Conservation (phyloP, 2,329 filamentous ascomycete genomes). For the Tolypocladium paradoxum region DNA sequence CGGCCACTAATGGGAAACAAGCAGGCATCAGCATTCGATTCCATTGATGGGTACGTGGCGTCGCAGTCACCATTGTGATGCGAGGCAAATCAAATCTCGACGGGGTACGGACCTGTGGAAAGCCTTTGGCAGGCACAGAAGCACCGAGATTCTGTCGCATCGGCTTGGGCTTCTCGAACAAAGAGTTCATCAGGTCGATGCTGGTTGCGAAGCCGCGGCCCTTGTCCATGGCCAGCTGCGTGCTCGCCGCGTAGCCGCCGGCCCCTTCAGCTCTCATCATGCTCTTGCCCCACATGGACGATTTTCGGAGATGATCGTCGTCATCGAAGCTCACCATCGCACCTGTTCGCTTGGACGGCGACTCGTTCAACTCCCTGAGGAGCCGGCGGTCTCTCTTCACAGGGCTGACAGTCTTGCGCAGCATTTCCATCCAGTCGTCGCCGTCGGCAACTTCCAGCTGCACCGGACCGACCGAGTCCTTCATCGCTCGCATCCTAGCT, state of each 20-base stretch:
- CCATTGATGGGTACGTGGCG: constrained; percentile 8
- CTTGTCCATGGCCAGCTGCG: constrained; percentile 28
- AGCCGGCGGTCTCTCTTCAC: constrained; percentile 82
- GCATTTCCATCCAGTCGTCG: constrained; percentile 87
- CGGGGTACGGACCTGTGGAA: constrained; percentile 75
- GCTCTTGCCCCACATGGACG: constrained; percentile 24
- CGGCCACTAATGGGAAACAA: constrained; percentile 54
- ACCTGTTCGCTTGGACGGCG: constrained; percentile 24
- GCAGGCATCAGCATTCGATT: constrained; percentile 33
- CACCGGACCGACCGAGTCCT: constrained; percentile 46
- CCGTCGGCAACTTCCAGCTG: constrained; percentile 54
- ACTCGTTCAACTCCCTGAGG: constrained; percentile 48
- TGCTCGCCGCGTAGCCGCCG: constrained; percentile 17
- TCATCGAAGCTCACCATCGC: constrained; percentile 16
- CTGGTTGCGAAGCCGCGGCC: constrained; percentile 68
- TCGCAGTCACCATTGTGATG: constrained; percentile 10
- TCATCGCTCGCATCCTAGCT: constrained; percentile 53
- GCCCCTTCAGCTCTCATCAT: constrained; percentile 16
- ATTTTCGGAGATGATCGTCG: constrained; percentile 37
- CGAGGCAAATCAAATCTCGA: constrained; percentile 21
- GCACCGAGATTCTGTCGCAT: constrained; percentile 43
- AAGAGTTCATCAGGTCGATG: constrained; percentile 92
- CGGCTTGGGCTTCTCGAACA: constrained; percentile 66
- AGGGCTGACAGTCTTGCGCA: constrained; percentile 88
- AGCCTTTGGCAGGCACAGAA: constrained; percentile 49